Percentiles rank a stretch among this genome's conserved stretches.
phyloP scores from a whole-genome alignment of 345 rosid genomes.

The Trapa bicornis region DNA sequence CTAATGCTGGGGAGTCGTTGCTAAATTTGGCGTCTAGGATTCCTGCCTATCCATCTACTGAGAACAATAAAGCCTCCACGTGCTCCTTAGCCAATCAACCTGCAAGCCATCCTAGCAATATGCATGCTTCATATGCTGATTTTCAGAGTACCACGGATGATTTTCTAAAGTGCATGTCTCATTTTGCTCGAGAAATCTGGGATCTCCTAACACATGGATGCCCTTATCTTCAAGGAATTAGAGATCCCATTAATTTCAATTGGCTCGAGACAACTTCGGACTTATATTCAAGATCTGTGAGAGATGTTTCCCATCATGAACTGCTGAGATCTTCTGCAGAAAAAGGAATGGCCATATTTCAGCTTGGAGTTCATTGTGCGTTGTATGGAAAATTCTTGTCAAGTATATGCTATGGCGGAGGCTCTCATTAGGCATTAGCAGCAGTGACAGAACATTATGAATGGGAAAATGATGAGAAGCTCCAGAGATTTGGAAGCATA shows the following conservation, averaged over 20 bases:
- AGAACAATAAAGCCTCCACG: slow-evolving; percentile 21
- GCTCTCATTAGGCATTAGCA: not conserved
- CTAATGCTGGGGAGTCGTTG: slow-evolving; percentile 54
- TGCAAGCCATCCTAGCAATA: not conserved
- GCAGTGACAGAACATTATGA: not conserved
- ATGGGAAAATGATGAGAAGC: not conserved
- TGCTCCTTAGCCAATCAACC: slow-evolving; percentile 30
- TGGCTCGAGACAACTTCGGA: slow-evolving; percentile 12
- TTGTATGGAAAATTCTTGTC: slow-evolving; percentile 35
- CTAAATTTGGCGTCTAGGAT: slow-evolving; percentile 19
- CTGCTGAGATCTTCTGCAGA: slow-evolving; percentile 11
- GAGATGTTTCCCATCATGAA: slow-evolving; percentile 8
- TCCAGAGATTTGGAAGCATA: not conserved
- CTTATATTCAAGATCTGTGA: slow-evolving; percentile 1
- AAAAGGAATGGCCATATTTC: slow-evolving; percentile 15
- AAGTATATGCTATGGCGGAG: slow-evolving; percentile 32
- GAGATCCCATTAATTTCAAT: slow-evolving; percentile 34
- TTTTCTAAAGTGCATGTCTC: slow-evolving; percentile 33
- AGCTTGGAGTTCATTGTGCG: slow-evolving; percentile 59
- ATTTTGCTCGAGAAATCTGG: slow-evolving; percentile 31
- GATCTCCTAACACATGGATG: slow-evolving; percentile 29
- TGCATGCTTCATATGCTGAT: slow-evolving; percentile 12
- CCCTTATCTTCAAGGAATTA: slow-evolving; percentile 24
- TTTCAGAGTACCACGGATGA: slow-evolving; percentile 17
- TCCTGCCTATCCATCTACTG: not conserved